These are phyloP conservation scores for Termitomyces sp. DNA, from an alignment of 768 basidiomycete species.

Conservation along the genomic window DNA sequence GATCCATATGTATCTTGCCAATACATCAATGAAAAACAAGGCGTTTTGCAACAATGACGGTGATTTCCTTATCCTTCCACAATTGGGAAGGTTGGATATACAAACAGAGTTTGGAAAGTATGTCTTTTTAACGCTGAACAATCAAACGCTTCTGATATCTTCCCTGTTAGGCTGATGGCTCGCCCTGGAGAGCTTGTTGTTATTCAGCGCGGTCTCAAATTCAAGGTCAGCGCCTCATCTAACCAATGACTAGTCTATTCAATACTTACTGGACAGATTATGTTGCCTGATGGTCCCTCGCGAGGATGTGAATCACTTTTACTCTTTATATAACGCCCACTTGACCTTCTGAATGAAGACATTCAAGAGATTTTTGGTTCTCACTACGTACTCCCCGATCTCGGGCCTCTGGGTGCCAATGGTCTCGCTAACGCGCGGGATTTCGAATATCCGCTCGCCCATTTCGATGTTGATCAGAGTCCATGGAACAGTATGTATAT, in stretches of 20 bases:
- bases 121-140: slow-evolving; percentile 17
- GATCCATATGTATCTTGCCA: slow-evolving; percentile 59
- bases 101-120: slow-evolving; percentile 69
- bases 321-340: neutral
- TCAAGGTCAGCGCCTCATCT: slow-evolving; percentile 41
- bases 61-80: slow-evolving; percentile 64
- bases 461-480: slow-evolving; percentile 62
- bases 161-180: slow-evolving; percentile 48
- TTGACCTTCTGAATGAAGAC: slow-evolving; percentile 30
- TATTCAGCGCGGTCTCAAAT: slow-evolving; percentile 64
- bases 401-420: slow-evolving; percentile 63
- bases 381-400: slow-evolving; percentile 61
- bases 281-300: slow-evolving; percentile 55
- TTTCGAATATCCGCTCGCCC: slow-evolving; percentile 62
- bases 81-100: slow-evolving; percentile 62
- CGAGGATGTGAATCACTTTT: slow-evolving; percentile 48
- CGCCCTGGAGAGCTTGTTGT: slow-evolving; percentile 63
- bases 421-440: slow-evolving; percentile 66
- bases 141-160: neutral
- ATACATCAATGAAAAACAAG: slow-evolving; percentile 55
- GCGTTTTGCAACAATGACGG: slow-evolving; percentile 65
- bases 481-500: slow-evolving; percentile 49
- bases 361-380: slow-evolving; percentile 63
- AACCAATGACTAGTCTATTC: neutral
- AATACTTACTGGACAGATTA: slow-evolving; percentile 28